phyloP scores from a whole-genome alignment of 306 rosid species.

The Ochetophila trinervis region DNA sequence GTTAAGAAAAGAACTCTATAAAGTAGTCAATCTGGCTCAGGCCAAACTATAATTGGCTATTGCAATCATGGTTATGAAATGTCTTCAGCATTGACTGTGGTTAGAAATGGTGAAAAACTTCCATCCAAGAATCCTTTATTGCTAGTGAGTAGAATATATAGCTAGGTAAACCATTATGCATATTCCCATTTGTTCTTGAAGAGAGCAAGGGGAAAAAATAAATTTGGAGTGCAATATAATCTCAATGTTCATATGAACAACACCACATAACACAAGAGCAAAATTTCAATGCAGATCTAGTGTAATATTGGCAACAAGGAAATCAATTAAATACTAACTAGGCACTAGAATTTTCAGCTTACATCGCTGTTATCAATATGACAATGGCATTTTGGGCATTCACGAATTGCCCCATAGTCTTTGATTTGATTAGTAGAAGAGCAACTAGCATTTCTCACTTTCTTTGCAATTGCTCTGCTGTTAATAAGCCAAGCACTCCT shows the following conservation, averaged over 20 bases:
- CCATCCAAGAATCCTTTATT: no score
- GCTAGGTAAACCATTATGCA: no score
- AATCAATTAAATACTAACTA: conserved; percentile 14
- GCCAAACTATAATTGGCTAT: conserved; percentile 6
- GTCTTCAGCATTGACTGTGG: background rate
- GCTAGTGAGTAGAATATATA: no score
- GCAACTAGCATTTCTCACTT: conserved; percentile 53
- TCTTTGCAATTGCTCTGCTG: conserved; percentile 72
- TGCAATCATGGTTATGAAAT: background rate
- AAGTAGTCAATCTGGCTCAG: conserved; percentile 12
- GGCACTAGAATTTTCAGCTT: conserved; percentile 32
- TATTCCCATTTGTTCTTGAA: background rate
- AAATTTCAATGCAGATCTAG: background rate
- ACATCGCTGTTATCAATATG: conserved; percentile 75
- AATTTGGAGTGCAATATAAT: conserved; percentile 1
- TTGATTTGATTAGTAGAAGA: conserved; percentile 51
- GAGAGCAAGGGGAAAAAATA: background rate
- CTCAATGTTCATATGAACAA: conserved; percentile 4
- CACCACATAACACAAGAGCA: conserved; percentile 6
- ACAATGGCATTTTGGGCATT: conserved; percentile 73
- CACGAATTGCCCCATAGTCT: conserved; percentile 72
- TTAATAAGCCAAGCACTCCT: conserved; percentile 74
- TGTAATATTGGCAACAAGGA: background rate
- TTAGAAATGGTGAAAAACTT: background rate
- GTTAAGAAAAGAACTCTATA: background rate